Evolutionary conservation across 2,329 filamentous ascomycete genomes (phyloP), one percentile per base, ranked within the genome.

Genomic region (Aspergillus udagawae): DNA sequence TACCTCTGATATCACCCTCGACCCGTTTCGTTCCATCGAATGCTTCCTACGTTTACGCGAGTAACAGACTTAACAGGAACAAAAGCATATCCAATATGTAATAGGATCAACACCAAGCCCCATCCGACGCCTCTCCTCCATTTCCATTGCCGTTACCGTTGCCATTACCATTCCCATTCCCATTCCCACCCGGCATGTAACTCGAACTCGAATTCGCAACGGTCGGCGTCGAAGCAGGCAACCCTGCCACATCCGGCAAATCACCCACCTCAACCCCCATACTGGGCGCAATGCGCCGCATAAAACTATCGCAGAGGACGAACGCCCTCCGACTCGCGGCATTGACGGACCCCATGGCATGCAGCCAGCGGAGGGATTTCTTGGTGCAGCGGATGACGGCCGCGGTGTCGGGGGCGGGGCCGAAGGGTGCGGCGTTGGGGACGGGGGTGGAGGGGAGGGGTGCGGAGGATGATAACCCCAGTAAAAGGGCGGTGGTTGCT

Each of bases 281-380:
- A 17, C 12, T 35, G 12, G 65, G 67, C 1, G 64, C 70, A 41
- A 74, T 67, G 7, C 68, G 69, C 17, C 57, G 61, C 17, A 76
- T 54, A 50, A 76, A 61, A 5, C 61, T 56, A 55, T 71, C 66
- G 56, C 72, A 74, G 4, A 73, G 57, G 7, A 63, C 5, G 59
- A 75, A 78, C 0, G 75, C 75, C 10, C 73, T 67, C 6, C 62
- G 55, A 1, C 74, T 69, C 1, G 73, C 70, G 1, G 60, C 47
- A 38, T 72, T 69, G 14, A 70, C 65, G 10, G 53, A 32, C 5
- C 67, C 68, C 55, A 77, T 67, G 1, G 66, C 57, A 55, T 73
- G 64, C 0, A 79, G 66, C 75, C 75, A 78, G 23, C 55, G 57
- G 5, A 77, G 58, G 1, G 70, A 73, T 52, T 77, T 78, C 56